These are phyloP conservation scores for Teunomyces lycoperdinae DNA, from an alignment of 805 yeast species.

Conservation along the genomic window DNA sequence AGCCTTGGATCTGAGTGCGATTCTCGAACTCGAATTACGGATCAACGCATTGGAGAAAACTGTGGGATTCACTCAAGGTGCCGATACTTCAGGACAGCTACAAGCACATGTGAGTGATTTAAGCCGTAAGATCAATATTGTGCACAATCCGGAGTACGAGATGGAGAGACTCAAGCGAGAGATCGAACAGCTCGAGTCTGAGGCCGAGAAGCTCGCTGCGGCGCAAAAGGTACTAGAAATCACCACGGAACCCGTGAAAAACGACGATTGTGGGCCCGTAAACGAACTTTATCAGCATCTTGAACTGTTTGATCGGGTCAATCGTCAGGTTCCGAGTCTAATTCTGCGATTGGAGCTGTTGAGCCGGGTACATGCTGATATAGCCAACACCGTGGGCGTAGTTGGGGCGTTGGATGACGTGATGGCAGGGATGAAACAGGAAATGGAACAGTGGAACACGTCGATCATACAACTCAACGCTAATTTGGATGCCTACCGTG, in stretches of 20 bases:
- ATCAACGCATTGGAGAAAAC: slow-evolving; percentile 19
- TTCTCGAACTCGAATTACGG: slow-evolving; percentile 25
- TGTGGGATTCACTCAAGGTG: slow-evolving; percentile 17
- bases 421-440: slow-evolving; percentile 22
- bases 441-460: slow-evolving; percentile 30
- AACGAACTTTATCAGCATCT: slow-evolving; percentile 24
- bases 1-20: slow-evolving; percentile 5
- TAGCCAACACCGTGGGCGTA: slow-evolving; percentile 25
- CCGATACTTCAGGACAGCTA: slow-evolving; percentile 13
- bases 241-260: background rate
- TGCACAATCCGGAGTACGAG: slow-evolving; percentile 34
- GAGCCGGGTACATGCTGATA: slow-evolving; percentile 30
- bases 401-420: slow-evolving; percentile 25
- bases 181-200: slow-evolving; percentile 20
- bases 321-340: slow-evolving; percentile 22
- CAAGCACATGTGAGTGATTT: slow-evolving; percentile 29
- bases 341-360: slow-evolving; percentile 29
- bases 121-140: slow-evolving; percentile 29
- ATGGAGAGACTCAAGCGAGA: slow-evolving; percentile 22
- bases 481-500: slow-evolving; percentile 22
- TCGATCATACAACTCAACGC: slow-evolving; percentile 19
- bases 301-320: slow-evolving; percentile 23
- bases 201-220: slow-evolving; percentile 23
- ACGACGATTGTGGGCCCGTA: slow-evolving; percentile 15
- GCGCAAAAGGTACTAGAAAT: slow-evolving; percentile 10